Percentiles rank a stretch among this genome's conserved stretches.
These are phyloP conservation scores for Rhododendron mucronatum DNA, from an alignment of 148 eudicot genomes.

Conservation along the genomic window DNA sequence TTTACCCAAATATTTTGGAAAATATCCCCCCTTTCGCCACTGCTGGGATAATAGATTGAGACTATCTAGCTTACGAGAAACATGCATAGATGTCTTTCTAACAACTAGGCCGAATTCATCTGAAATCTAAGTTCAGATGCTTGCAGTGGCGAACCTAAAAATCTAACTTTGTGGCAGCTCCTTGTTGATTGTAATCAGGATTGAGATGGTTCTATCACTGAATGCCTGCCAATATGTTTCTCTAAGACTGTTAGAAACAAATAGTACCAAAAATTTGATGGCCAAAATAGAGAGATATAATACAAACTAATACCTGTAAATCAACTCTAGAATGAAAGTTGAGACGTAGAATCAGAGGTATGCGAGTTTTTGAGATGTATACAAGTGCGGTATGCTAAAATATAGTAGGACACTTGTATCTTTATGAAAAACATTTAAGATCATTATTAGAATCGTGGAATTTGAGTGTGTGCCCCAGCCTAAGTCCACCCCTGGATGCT, in stretches of 20 bases:
- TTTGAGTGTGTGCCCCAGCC: background rate
- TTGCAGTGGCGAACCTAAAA: background rate
- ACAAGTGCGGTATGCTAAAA: background rate
- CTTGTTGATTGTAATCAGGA: background rate
- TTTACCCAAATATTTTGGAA: too few relatives aligned
- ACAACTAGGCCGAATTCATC: background rate
- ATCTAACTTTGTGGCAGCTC: background rate
- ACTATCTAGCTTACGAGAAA: background rate
- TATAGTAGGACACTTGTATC: background rate
- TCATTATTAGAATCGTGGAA: background rate
- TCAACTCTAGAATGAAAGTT: background rate
- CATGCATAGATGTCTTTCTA: background rate
- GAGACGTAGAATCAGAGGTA: background rate
- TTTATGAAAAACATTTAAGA: background rate
- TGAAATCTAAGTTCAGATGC: background rate
- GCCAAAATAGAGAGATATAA: background rate
- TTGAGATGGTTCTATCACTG: background rate
- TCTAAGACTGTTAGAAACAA: background rate
- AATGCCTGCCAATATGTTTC: background rate
- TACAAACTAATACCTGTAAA: background rate
- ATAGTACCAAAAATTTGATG: background rate
- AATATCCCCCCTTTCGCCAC: background rate
- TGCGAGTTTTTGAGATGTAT: background rate
- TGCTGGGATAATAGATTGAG: background rate
- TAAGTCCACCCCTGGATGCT: background rate